A percentile compares a stretch with the other conserved stretches of the same genome.
These are phyloP conservation scores for Candida tibetensis DNA, from an alignment of 805 yeast genomes.

Conservation along the genomic window DNA sequence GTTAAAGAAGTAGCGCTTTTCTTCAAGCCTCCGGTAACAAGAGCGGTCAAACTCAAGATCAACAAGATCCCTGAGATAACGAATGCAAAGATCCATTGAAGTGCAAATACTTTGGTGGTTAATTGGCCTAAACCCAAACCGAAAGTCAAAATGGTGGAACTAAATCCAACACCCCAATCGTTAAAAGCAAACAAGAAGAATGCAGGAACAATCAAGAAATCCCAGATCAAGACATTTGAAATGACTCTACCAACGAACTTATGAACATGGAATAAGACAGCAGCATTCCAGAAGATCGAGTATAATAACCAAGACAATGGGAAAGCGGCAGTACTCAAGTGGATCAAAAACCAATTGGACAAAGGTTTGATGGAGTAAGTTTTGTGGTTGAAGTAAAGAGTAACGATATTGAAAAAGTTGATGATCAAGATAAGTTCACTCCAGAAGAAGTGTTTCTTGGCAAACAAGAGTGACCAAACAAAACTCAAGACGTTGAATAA, in stretches of 20 bases:
- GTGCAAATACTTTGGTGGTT: constrained; percentile 63
- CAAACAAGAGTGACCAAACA: constrained; percentile 63
- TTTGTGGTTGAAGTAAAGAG: constrained; percentile 55
- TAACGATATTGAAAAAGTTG: constrained; percentile 59
- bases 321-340: constrained; percentile 62
- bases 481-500: constrained; percentile 58
- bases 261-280: constrained; percentile 65
- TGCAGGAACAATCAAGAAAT: constrained; percentile 63
- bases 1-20: background rate
- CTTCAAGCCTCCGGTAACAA: constrained; percentile 33
- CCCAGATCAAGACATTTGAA: constrained; percentile 78
- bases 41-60: constrained; percentile 46
- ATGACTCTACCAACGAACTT: constrained; percentile 59
- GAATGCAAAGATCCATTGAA: constrained; percentile 86
- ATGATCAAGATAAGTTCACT: constrained; percentile 56
- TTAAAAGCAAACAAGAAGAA: constrained; percentile 54
- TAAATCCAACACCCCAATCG: constrained; percentile 70
- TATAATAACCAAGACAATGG: constrained; percentile 76
- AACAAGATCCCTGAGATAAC: constrained; percentile 58
- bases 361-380: constrained; percentile 56
- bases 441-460: constrained; percentile 53
- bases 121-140: constrained; percentile 73
- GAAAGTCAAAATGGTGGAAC: constrained; percentile 54
- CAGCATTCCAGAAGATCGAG: constrained; percentile 83
- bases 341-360: constrained; percentile 54